Conservation (phyloP, 106 monocot species). For the Apostasia ramifera region DNA sequence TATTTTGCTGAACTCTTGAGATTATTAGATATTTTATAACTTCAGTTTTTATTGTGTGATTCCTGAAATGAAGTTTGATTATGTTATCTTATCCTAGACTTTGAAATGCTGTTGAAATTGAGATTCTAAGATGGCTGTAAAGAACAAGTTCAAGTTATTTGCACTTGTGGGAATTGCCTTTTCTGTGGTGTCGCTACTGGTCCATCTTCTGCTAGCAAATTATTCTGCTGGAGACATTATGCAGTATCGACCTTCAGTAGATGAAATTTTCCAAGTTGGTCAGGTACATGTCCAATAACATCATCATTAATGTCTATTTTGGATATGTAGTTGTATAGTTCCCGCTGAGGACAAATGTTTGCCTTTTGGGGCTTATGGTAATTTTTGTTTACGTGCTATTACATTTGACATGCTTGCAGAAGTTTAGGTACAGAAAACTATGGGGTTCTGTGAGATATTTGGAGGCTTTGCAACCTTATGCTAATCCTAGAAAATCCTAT, state of each 20-base stretch:
- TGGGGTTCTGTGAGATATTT: conserved; percentile 71
- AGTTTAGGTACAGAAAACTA: conserved; percentile 31
- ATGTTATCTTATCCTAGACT: background rate
- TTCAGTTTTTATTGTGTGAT: background rate
- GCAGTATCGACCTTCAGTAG: conserved; percentile 28
- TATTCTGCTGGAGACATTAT: conserved; percentile 47
- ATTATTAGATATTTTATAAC: too few species aligned
- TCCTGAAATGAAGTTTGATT: background rate
- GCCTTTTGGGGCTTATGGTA: background rate
- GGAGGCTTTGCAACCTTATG: conserved; percentile 65
- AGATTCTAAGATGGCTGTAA: conserved; percentile 50
- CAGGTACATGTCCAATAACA: conserved; percentile 17
- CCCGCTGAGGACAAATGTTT: background rate
- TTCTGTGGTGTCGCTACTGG: conserved; percentile 47
- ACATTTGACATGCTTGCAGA: conserved; percentile 29
- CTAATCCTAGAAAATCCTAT: conserved; percentile 49
- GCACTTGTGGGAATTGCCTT: conserved; percentile 52
- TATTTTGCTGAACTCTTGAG: too few species aligned
- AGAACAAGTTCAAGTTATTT: conserved; percentile 65
- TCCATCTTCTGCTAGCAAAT: conserved; percentile 62
- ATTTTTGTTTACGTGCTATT: conserved; percentile 1
- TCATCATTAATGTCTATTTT: background rate
- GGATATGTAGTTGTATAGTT: background rate
- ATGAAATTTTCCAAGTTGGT: conserved; percentile 38
- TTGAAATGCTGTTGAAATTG: conserved; percentile 2